These are phyloP conservation scores for Aspergillus sclerotialis DNA, from an alignment of 2,329 filamentous ascomycete genomes.

Conservation along the genomic window DNA sequence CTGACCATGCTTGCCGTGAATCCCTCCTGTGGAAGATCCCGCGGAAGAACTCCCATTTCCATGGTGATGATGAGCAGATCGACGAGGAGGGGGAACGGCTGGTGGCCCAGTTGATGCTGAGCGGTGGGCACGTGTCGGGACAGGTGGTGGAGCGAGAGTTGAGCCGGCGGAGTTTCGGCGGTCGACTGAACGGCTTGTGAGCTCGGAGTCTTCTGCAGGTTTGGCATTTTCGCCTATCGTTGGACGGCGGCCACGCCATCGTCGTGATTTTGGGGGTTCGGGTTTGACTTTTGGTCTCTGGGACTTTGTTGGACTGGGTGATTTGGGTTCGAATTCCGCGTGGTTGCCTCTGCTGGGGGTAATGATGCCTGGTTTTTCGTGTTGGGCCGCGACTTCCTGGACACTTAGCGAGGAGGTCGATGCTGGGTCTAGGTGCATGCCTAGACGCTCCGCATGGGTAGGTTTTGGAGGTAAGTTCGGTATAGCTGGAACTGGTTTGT, in stretches of 20 bases:
- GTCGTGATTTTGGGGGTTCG: constrained; percentile 36
- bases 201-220: constrained; percentile 16
- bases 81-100: constrained; percentile 34
- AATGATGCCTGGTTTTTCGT: constrained; percentile 74
- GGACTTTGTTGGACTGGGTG: too few relatives aligned
- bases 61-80: constrained; percentile 23
- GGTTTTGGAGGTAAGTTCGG: constrained; percentile 14
- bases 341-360: constrained; percentile 57
- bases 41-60: constrained; percentile 20
- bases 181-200: constrained; percentile 6
- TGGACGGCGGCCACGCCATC: constrained; percentile 33
- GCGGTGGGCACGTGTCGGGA: constrained; percentile 17
- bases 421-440: constrained; percentile 64
- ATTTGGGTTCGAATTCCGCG: too few relatives aligned
- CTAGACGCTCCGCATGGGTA: constrained; percentile 39
- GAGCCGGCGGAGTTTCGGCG: constrained; percentile 17
- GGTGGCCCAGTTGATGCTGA: constrained; percentile 31
- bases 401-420: constrained; percentile 70
- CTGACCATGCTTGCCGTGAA: constrained; percentile 18
- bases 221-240: constrained; percentile 25
- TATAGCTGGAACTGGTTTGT: constrained; percentile 22
- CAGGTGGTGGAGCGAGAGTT: constrained; percentile 17
- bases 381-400: constrained; percentile 69
- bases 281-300: constrained; percentile 28
- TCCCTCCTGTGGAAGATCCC: constrained; percentile 2